Evolutionary conservation across 2,329 filamentous ascomycete species (phyloP).

Genomic region (Nemania sp.): DNA sequence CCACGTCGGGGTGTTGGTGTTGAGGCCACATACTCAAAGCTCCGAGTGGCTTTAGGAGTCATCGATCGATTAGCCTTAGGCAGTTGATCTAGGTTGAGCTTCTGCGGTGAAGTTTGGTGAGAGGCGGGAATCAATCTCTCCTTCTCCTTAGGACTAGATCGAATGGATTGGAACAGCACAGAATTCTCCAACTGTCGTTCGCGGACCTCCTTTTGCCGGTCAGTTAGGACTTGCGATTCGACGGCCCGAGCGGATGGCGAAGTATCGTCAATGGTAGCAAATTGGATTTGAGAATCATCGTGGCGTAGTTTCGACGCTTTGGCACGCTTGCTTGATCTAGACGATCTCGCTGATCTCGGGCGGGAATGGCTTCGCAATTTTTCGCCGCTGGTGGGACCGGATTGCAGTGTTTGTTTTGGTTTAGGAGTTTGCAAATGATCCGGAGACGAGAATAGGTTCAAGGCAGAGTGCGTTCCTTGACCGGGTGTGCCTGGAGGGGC

Average conservation of each 20-base stretch:
- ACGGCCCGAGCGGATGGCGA: conserved; percentile 51
- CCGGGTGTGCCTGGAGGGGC: conserved; percentile 33
- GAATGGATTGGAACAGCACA: conserved; percentile 69
- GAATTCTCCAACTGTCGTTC: conserved; percentile 71
- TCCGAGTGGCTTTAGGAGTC: conserved; percentile 52
- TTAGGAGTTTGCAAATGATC: conserved; percentile 41
- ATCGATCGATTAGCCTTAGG: conserved; percentile 37
- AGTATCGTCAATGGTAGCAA: conserved; percentile 69
- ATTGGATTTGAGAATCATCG: conserved; percentile 81
- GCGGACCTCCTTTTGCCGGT: conserved; percentile 77
- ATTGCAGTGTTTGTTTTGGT: conserved; percentile 41
- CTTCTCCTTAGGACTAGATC: conserved; percentile 51
- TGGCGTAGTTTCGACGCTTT: conserved; percentile 67
- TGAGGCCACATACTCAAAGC: conserved; percentile 58
- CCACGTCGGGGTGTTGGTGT: conserved; percentile 65
- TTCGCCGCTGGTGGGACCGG: conserved; percentile 35
- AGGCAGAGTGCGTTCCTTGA: conserved; percentile 18
- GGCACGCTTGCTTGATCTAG: conserved; percentile 41
- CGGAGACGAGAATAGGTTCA: conserved; percentile 31
- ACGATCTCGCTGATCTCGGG: conserved; percentile 38
- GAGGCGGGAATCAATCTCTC: conserved; percentile 14
- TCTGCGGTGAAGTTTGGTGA: conserved; percentile 1
- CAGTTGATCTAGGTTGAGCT: conserved; percentile 7
- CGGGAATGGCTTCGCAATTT: conserved; percentile 34
- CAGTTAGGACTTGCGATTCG: conserved; percentile 77